Evolutionary conservation across 352 stramenopile genomes (phyloP), one percentile per base, ranked within the genome.

Genomic region (Blastocystis sp.): DNA sequence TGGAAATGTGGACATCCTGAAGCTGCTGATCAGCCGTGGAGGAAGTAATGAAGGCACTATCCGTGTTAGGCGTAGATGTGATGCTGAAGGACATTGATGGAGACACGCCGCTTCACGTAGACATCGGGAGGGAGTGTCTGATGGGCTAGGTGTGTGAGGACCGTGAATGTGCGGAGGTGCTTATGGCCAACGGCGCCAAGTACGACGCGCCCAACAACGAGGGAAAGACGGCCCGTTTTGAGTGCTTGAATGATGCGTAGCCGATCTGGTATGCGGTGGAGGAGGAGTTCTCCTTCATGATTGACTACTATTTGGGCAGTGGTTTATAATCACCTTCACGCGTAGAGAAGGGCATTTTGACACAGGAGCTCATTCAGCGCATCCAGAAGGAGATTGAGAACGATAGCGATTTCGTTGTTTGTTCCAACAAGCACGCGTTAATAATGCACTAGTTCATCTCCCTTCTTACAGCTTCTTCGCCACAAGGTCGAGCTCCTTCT

Each of bases 401-500:
- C n/a, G 68, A 17, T n/a, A 28, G 3, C 14, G 42, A 59, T 34
- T 62, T 34, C n/a, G 7, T 21, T 77, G 42, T 62, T 77, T 77
- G 43, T 62, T 57, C 48, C 48, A 61, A 62, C 11, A 77, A 61
- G 60, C 3, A 77, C 10, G 21, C 52, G 2, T 38, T 11, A 40
- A 77, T 77, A 77, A 59, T 61, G 38, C 1, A 61, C 40, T 77
- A 77, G 14, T 57, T 34, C 43, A 62, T 19, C 43, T 60, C 65
- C 14, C 14, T 57, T 14, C 52, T 82, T 82, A 82, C 21, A 66
- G 21, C 74, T 82, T n/a, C 69, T 54, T 82, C 17, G 78, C 78
- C 34, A 78, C 59, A 0, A 78, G 78, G 43, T 88, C 78, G 21
- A 88, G 60, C 17, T 88, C 78, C 66, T 78, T 88, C 42, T 88